These are phyloP conservation scores for Alternaria panax DNA, from an alignment of 2,329 filamentous ascomycete genomes.

Conservation along the genomic window DNA sequence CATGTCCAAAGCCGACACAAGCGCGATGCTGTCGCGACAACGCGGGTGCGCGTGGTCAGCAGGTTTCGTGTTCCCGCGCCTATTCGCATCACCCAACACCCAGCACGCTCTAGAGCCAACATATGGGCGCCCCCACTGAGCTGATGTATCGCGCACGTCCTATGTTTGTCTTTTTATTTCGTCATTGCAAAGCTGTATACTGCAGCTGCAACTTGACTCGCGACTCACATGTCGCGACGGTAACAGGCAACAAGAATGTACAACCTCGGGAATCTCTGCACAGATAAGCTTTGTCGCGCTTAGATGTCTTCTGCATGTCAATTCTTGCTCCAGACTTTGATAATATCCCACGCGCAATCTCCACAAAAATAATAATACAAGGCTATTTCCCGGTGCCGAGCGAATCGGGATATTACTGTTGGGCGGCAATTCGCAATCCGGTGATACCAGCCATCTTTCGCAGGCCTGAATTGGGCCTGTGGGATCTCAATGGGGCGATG, in stretches of 20 bases:
- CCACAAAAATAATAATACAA: neutral
- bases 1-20: neutral
- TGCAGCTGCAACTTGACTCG: neutral
- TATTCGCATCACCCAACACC: too few species aligned
- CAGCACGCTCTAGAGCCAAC: too few species aligned
- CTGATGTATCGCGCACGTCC: too few species aligned
- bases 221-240: neutral
- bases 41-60: conserved; percentile 27
- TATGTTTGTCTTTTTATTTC: too few species aligned
- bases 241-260: too few species aligned
- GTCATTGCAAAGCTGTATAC: too few species aligned
- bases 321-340: neutral
- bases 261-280: neutral
- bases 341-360: conserved; percentile 6
- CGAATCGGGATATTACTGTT: conserved; percentile 5
- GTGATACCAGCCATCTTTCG: conserved; percentile 11
- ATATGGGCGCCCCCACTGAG: too few species aligned
- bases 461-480: neutral
- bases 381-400: neutral
- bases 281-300: neutral
- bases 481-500: conserved; percentile 11
- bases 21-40: conserved; percentile 10
- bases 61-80: too few species aligned
- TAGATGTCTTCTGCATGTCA: neutral
- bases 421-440: conserved; percentile 1